phyloP scores from a whole-genome alignment of 371 early-diverging fungal species.

The Lichtheimia hyalospora region DNA sequence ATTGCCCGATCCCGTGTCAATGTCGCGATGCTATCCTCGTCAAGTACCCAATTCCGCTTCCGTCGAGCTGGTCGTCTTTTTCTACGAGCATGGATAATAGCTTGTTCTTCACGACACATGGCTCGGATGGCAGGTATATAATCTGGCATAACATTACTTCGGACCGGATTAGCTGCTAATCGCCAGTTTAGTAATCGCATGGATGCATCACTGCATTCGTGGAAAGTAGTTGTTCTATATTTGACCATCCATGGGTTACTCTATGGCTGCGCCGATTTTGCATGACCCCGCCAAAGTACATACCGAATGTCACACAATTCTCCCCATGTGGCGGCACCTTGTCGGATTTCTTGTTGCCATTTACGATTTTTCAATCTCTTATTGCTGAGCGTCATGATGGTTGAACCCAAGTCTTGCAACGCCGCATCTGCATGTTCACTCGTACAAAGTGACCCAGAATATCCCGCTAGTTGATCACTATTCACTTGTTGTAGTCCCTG shows the following conservation, averaged over 20 bases:
- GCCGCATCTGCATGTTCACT: not conserved
- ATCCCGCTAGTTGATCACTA: slow-evolving; percentile 5
- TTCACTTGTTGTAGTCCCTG: not conserved
- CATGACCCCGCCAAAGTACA: slow-evolving; percentile 4
- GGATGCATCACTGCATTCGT: slow-evolving; percentile 6
- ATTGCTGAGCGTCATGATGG: not conserved
- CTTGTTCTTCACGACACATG: slow-evolving; percentile 20
- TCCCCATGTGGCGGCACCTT: slow-evolving; percentile 1
- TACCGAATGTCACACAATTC: slow-evolving; percentile 10
- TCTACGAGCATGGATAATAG: slow-evolving; percentile 13
- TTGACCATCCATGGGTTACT: slow-evolving; percentile 2
- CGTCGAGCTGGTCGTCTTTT: slow-evolving; percentile 11
- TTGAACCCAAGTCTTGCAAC: not conserved
- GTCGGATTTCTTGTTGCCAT: slow-evolving; percentile 6
- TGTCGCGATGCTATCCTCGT: slow-evolving; percentile 10
- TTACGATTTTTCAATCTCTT: slow-evolving; percentile 1
- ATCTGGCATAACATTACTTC: slow-evolving; percentile 12
- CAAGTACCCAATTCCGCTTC: slow-evolving; percentile 12
- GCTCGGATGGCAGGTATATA: slow-evolving; percentile 26
- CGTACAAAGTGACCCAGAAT: not conserved
- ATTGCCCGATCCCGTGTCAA: not conserved
- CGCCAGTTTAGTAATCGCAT: slow-evolving; percentile 10
- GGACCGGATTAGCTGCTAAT: not conserved
- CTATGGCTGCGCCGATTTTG: slow-evolving; percentile 2
- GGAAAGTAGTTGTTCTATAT: slow-evolving; percentile 15